Evolutionary conservation across 345 rosid genomes (phyloP).

Genomic region (Abelmoschus esculentus): DNA sequence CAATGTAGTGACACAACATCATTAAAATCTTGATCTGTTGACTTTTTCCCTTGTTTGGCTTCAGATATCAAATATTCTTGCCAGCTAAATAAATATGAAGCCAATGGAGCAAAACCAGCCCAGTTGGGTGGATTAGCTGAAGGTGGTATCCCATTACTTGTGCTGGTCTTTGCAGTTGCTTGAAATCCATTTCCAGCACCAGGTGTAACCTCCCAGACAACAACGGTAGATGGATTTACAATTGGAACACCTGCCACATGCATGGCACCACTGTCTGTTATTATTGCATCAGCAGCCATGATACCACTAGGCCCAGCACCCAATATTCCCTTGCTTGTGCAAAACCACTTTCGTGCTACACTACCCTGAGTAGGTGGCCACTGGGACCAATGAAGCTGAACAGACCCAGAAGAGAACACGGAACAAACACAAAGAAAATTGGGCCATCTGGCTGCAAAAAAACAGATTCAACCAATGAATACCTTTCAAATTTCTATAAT

Average conservation of each 20-base stretch:
- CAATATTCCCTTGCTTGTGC: constrained; percentile 92
- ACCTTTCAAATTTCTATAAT: not conserved
- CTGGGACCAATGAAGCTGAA: constrained; percentile 97
- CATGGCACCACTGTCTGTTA: constrained; percentile 96
- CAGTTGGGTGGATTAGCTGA: constrained; percentile 80
- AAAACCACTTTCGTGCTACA: constrained; percentile 74
- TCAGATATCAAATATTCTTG: constrained; percentile 86
- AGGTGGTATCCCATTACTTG: constrained; percentile 69
- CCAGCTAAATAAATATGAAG: constrained; percentile 93
- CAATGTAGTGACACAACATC: constrained; percentile 74
- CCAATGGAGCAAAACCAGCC: constrained; percentile 98
- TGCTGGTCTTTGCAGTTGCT: constrained; percentile 53
- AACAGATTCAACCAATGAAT: not conserved
- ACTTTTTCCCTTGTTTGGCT: constrained; percentile 64
- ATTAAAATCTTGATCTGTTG: constrained; percentile 53
- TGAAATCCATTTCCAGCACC: constrained; percentile 94
- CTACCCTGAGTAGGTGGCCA: constrained; percentile 83
- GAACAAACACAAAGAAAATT: constrained; percentile 96
- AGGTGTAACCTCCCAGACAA: constrained; percentile 99
- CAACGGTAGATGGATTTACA: constrained; percentile 96
- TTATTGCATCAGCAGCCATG: constrained; percentile 99
- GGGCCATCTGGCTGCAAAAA: constrained; percentile 92
- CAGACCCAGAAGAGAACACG: constrained; percentile 94
- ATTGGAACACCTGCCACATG: constrained; percentile 99
- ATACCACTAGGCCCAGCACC: constrained; percentile 99